Conservation (phyloP, 805 yeast species). For the Kodamaea laetipori region DNA sequence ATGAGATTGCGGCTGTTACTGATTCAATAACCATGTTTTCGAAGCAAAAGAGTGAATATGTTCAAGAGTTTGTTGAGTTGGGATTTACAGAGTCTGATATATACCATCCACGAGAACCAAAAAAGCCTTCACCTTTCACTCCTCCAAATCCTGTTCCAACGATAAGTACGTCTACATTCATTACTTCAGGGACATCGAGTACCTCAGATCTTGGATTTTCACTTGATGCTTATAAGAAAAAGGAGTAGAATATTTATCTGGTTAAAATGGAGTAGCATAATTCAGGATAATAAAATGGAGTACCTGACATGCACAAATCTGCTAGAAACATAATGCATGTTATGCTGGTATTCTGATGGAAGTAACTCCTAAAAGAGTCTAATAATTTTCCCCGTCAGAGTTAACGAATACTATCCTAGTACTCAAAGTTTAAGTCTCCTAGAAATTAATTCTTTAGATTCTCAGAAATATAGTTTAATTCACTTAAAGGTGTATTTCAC, state of each 20-base stretch:
- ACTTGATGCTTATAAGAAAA: conserved; percentile 5
- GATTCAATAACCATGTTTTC: conserved; percentile 15
- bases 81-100: conserved; percentile 9
- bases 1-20: conserved; percentile 27
- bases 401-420: too few species aligned
- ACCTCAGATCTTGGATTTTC: not conserved
- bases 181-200: not conserved
- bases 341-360: too few species aligned
- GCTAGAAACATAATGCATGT: too few species aligned
- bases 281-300: too few species aligned
- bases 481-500: too few species aligned
- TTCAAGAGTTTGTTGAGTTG: conserved; percentile 11
- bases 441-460: too few species aligned
- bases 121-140: not conserved
- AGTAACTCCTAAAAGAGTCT: too few species aligned
- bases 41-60: conserved; percentile 3
- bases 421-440: too few species aligned
- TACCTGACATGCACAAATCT: too few species aligned
- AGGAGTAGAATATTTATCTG: not conserved
- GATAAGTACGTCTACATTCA: conserved; percentile 2
- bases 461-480: too few species aligned
- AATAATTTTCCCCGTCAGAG: too few species aligned
- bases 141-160: conserved; percentile 1
- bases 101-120: not conserved
- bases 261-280: too few species aligned